A percentile compares a stretch with the other conserved stretches of the same genome.
These are phyloP conservation scores for Pisolithus orientalis DNA, from an alignment of 768 basidiomycete species.

Conservation along the genomic window DNA sequence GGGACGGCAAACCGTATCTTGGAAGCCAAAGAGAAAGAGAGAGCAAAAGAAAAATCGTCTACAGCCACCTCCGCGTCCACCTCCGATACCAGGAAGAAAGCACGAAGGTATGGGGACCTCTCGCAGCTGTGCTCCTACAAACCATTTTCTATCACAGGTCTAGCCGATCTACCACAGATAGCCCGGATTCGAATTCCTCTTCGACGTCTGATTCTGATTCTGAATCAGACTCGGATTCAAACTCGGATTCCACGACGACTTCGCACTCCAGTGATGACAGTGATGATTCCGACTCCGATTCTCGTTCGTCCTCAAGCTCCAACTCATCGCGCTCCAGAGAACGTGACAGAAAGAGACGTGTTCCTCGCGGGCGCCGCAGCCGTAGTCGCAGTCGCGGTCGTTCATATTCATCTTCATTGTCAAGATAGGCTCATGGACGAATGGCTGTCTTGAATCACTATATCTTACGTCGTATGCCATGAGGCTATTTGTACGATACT, in stretches of 20 bases:
- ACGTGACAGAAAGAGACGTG: conserved; percentile 34
- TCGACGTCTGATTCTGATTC: conserved; percentile 16
- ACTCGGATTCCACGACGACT: conserved; percentile 29
- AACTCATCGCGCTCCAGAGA: conserved; percentile 39
- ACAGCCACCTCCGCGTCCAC: conserved; percentile 2
- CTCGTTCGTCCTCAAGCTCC: conserved; percentile 30
- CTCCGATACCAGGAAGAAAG: conserved; percentile 29
- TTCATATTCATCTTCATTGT: conserved; percentile 16
- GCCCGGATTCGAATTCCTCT: conserved; percentile 18
- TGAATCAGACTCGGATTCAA: conserved; percentile 33
- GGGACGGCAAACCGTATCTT: conserved; percentile 85
- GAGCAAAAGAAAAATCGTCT: conserved; percentile 35
- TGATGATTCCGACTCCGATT: conserved; percentile 31
- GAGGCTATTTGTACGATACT: conserved; percentile 11
- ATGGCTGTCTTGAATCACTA: conserved; percentile 8
- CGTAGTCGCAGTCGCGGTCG: conserved; percentile 7
- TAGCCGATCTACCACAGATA: conserved; percentile 21
- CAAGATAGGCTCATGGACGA: neutral
- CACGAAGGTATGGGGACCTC: conserved; percentile 34
- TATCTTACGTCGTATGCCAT: conserved; percentile 4
- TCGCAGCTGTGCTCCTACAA: neutral
- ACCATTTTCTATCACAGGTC: conserved; percentile 22
- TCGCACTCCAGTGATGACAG: conserved; percentile 32
- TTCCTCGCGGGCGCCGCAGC: conserved; percentile 21
- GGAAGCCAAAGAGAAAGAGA: conserved; percentile 74